phyloP scores from a whole-genome alignment of 306 rosid genomes.

The Malus asiatica region DNA sequence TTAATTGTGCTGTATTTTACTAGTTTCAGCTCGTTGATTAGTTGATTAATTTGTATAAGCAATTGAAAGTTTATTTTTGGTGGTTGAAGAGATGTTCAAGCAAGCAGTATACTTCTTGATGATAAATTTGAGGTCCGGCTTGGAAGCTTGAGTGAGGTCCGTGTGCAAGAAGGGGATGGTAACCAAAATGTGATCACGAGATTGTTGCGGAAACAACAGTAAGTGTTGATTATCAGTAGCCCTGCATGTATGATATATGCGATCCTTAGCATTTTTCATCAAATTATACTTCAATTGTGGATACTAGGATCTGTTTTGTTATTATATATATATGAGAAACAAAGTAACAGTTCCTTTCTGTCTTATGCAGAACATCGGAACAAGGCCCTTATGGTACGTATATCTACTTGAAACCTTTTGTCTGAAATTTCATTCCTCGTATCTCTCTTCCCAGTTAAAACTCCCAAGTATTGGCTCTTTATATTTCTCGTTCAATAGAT shows the following conservation, averaged over 20 bases:
- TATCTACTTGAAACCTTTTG: conserved; percentile 15
- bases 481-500: background rate
- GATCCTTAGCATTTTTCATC: background rate
- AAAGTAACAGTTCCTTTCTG: conserved; percentile 5
- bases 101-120: conserved; percentile 94
- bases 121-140: conserved; percentile 95
- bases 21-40: background rate
- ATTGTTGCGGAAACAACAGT: conserved; percentile 70
- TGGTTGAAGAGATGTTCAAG: conserved; percentile 72
- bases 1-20: background rate
- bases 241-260: background rate
- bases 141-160: conserved; percentile 85
- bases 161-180: conserved; percentile 59
- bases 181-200: conserved; percentile 61
- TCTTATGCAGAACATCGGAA: conserved; percentile 56
- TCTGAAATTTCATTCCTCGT: background rate
- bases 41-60: background rate
- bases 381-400: conserved; percentile 39
- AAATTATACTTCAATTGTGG: background rate
- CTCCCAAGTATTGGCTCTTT: background rate
- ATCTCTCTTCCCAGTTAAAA: background rate
- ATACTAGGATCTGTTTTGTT: background rate
- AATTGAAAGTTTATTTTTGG: conserved; percentile 23
- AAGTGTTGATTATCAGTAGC: conserved; percentile 24
- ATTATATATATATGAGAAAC: background rate